phyloP scores from a whole-genome alignment of 495 filamentous ascomycete genomes.

The Eremomyces bilateralis region DNA sequence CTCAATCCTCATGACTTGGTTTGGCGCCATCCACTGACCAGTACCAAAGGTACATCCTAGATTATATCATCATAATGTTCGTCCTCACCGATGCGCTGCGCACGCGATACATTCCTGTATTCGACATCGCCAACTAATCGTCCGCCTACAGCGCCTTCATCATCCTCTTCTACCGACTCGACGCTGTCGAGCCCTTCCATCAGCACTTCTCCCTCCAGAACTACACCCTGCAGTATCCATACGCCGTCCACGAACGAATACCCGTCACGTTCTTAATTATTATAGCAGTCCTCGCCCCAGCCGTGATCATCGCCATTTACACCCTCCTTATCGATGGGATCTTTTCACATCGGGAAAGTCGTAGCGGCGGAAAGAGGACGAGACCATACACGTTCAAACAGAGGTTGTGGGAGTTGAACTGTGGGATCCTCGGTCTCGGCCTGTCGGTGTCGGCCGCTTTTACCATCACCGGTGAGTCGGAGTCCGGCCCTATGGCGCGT shows the following conservation, averaged over 20 bases:
- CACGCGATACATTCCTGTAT: constrained; percentile 12
- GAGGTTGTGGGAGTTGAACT: constrained; percentile 44
- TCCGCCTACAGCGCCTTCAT: constrained; percentile 23
- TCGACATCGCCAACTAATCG: constrained; percentile 2
- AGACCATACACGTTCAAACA: constrained; percentile 20
- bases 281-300: constrained; percentile 30
- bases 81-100: constrained; percentile 10
- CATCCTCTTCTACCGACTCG: constrained; percentile 30
- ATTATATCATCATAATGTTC: constrained; percentile 46
- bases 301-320: constrained; percentile 26
- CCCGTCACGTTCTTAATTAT: constrained; percentile 31
- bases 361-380: too few species aligned
- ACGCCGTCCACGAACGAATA: constrained; percentile 50
- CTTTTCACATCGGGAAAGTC: constrained; percentile 11
- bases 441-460: constrained; percentile 31
- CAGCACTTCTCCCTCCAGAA: constrained; percentile 39
- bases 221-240: constrained; percentile 47
- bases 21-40: too few species aligned
- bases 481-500: too few species aligned
- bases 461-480: constrained; percentile 35
- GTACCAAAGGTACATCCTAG: constrained; percentile 35
- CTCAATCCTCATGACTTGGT: too few species aligned
- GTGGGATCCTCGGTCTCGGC: constrained; percentile 36
- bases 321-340: constrained; percentile 28
- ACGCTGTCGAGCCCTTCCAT: constrained; percentile 32